Percentiles rank a stretch among this genome's conserved stretches.
These are phyloP conservation scores for Tetrapisispora iriomotensis DNA, from an alignment of 805 yeast genomes.

Conservation along the genomic window DNA sequence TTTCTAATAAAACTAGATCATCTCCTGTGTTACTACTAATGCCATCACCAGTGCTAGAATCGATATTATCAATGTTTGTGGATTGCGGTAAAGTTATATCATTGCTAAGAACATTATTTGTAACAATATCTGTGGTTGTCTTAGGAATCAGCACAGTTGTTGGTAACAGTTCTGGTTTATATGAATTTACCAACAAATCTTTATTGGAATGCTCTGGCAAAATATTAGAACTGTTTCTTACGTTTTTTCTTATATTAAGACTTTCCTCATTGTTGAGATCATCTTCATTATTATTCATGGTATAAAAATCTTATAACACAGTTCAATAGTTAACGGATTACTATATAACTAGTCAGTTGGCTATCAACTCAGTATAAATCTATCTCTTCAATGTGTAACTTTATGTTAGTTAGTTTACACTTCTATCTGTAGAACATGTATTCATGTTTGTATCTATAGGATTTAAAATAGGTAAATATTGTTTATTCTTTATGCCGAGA, in stretches of 20 bases:
- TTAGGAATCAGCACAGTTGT: slow-evolving; percentile 18
- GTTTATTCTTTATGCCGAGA: no score
- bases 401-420: no score
- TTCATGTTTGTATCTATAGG: no score
- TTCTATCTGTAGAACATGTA: no score
- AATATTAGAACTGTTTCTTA: background rate
- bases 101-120: slow-evolving; percentile 24
- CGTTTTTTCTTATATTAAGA: background rate
- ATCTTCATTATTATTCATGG: background rate
- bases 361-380: no score
- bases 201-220: background rate
- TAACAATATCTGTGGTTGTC: slow-evolving; percentile 25
- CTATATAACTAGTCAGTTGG: no score
- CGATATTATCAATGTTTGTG: background rate
- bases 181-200: background rate
- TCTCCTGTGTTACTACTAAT: background rate
- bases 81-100: slow-evolving; percentile 2
- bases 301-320: background rate
- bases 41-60: background rate
- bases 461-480: no score
- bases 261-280: background rate
- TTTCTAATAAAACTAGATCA: no score
- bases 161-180: slow-evolving; percentile 16
- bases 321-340: background rate
- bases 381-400: no score